Evolutionary conservation across 176 grass and related monocot genomes (phyloP).

Genomic region (Typha latifolia): DNA sequence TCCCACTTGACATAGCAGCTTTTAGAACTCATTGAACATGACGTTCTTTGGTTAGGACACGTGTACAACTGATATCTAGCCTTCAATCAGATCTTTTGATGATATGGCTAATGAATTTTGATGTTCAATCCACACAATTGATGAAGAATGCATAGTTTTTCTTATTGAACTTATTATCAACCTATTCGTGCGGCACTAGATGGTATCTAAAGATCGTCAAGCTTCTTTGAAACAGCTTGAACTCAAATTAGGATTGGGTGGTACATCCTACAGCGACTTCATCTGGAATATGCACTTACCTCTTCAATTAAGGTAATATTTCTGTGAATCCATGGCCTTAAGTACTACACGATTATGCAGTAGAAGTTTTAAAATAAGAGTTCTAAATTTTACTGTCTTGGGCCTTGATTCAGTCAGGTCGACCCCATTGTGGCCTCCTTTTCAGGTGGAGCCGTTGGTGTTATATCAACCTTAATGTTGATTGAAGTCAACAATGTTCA

Average conservation of each 20-base stretch:
- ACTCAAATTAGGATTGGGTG: conserved; percentile 82
- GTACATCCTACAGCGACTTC: conserved; percentile 92
- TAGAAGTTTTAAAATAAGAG: not conserved
- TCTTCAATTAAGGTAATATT: conserved; percentile 68
- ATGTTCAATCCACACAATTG: no score
- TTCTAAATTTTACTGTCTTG: not conserved
- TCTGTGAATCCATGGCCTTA: not conserved
- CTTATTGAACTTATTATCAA: not conserved
- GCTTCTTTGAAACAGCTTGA: conserved; percentile 47
- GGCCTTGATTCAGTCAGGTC: conserved; percentile 53
- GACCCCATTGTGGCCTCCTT: conserved; percentile 95
- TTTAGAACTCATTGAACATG: no score
- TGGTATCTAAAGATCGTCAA: not conserved
- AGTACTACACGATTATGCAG: not conserved
- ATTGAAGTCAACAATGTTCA: conserved; percentile 75
- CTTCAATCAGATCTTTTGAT: no score
- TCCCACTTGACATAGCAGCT: no score
- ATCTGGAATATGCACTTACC: conserved; percentile 69
- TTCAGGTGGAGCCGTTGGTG: conserved; percentile 70
- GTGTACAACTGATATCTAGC: no score
- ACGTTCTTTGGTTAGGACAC: no score
- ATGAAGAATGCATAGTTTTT: no score
- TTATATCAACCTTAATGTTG: conserved; percentile 86
- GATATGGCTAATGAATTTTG: no score
- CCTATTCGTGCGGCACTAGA: not conserved